Conservation (phyloP, 345 rosid species). For the Salix caprea region DNA sequence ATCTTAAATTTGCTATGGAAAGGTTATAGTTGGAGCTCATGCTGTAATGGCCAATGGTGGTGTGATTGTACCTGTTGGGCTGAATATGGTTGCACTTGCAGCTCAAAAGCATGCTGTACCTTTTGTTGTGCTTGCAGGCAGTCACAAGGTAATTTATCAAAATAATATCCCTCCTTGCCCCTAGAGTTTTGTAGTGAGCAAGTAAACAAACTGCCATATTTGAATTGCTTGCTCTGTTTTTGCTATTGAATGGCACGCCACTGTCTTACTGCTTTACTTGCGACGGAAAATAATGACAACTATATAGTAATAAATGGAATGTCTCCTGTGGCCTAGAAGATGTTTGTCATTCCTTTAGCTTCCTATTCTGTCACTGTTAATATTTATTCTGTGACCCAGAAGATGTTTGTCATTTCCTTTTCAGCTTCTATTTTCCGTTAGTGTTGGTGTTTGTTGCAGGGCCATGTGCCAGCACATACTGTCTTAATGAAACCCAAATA, state of each 20-base stretch:
- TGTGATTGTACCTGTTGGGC: constrained; percentile 93
- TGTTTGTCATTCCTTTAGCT: background rate
- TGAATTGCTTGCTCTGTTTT: background rate
- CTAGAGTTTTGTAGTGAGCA: constrained; percentile 4
- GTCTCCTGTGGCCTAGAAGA: background rate
- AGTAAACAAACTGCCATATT: background rate
- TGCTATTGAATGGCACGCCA: constrained; percentile 7
- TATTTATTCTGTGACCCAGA: background rate
- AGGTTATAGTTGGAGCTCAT: constrained; percentile 99
- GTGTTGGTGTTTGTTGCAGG: background rate
- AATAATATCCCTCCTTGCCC: background rate
- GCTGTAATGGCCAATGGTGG: constrained; percentile 99
- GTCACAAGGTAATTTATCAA: constrained; percentile 73
- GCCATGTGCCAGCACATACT: background rate
- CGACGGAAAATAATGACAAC: background rate
- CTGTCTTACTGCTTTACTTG: background rate
- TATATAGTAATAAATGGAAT: background rate
- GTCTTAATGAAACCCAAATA: background rate
- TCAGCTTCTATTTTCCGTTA: background rate
- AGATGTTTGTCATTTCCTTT: background rate
- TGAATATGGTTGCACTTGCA: constrained; percentile 98
- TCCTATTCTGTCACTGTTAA: background rate
- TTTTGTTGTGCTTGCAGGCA: constrained; percentile 93
- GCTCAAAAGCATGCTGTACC: constrained; percentile 98
- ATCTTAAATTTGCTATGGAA: constrained; percentile 20